These are phyloP conservation scores for Tilletia caries DNA, from an alignment of 1,284 basidiomycete species.

Conservation along the genomic window DNA sequence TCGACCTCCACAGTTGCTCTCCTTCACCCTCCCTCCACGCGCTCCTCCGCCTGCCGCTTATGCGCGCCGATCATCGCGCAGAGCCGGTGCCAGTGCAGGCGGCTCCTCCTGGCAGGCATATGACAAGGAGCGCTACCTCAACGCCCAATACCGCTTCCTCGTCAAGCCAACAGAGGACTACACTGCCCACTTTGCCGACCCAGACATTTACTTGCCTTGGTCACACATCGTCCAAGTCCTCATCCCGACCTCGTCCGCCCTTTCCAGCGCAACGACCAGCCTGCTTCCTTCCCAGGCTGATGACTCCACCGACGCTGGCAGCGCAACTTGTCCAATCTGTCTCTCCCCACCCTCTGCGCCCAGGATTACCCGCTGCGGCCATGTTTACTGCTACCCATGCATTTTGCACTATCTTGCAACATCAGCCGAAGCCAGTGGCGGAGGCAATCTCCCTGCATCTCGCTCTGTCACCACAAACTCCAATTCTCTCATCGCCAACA, in stretches of 20 bases:
- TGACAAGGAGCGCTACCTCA: conserved; percentile 52
- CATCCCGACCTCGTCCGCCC: conserved; percentile 67
- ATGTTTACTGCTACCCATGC: conserved; percentile 63
- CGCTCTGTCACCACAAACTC: neutral
- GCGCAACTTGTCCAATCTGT: conserved; percentile 87
- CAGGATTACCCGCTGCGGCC: conserved; percentile 94
- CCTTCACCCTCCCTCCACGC: conserved; percentile 50
- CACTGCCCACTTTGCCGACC: conserved; percentile 45
- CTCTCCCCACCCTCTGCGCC: conserved; percentile 84
- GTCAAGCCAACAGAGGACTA: conserved; percentile 51
- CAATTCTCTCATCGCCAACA: too few species aligned
- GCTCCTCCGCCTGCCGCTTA: conserved; percentile 37
- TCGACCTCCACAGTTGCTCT: conserved; percentile 34
- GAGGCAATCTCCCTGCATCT: neutral
- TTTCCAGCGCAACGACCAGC: conserved; percentile 26
- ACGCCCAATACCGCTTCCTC: conserved; percentile 52
- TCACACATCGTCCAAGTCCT: conserved; percentile 93
- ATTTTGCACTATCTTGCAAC: conserved; percentile 69
- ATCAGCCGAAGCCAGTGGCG: conserved; percentile 17
- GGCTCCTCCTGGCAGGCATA: conserved; percentile 29
- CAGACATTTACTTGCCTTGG: conserved; percentile 50
- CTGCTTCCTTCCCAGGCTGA: neutral
- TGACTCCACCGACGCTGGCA: conserved; percentile 56
- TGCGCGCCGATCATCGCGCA: conserved; percentile 28
- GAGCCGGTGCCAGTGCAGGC: conserved; percentile 22